These are phyloP conservation scores for Botrytis paeoniae DNA, from an alignment of 2,329 filamentous ascomycete species.

Conservation along the genomic window DNA sequence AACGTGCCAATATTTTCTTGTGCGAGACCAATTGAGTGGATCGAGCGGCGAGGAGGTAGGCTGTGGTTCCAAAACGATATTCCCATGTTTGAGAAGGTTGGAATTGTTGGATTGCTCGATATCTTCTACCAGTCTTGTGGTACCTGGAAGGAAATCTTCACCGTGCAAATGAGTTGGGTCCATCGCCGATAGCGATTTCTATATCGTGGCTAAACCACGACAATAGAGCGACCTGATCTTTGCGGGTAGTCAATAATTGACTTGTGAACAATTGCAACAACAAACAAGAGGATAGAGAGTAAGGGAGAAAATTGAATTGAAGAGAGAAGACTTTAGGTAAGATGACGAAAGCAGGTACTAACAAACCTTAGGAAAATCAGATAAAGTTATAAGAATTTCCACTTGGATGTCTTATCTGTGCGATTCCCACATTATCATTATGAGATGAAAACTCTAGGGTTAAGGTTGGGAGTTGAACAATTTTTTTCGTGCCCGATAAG, in stretches of 20 bases:
- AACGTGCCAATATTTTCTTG: constrained; percentile 51
- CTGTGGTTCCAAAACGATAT: constrained; percentile 52
- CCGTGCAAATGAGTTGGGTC: constrained; percentile 13
- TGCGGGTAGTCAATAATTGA: constrained; percentile 7
- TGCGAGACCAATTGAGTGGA: constrained; percentile 49
- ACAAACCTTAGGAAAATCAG: neutral
- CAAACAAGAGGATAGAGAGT: neutral
- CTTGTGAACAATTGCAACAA: neutral
- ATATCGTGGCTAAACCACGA: constrained; percentile 14
- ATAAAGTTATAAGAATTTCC: constrained; percentile 13
- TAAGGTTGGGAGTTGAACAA: neutral
- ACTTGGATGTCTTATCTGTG: constrained; percentile 8
- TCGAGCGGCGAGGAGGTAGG: constrained; percentile 53
- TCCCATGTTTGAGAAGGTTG: constrained; percentile 35
- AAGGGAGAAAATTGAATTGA: neutral
- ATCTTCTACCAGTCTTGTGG: constrained; percentile 29
- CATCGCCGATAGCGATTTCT: constrained; percentile 15
- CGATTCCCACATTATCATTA: constrained; percentile 9
- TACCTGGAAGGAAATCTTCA: constrained; percentile 30
- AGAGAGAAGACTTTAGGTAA: neutral
- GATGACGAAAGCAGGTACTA: neutral
- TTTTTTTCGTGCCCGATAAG: constrained; percentile 14
- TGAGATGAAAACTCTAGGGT: constrained; percentile 11
- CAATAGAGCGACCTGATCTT: constrained; percentile 5
- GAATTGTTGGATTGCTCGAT: constrained; percentile 23